Evolutionary conservation across 129 eudicot species (phyloP).

Genomic region (Tanacetum coccineum): DNA sequence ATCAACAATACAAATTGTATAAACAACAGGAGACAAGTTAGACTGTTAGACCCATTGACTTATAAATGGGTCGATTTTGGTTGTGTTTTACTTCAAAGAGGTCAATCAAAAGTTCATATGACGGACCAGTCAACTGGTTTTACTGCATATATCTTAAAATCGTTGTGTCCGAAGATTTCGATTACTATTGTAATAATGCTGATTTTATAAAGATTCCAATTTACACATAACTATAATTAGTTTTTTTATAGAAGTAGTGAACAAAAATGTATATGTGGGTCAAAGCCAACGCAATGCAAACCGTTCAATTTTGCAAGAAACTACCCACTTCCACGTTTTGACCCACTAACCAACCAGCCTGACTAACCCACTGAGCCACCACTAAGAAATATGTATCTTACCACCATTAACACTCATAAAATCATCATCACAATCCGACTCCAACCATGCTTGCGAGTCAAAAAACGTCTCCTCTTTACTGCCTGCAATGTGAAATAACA

Average conservation of each 20-base stretch:
- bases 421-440: conserved; percentile 72
- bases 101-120: no score
- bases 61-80: not conserved
- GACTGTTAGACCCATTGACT: not conserved
- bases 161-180: not conserved
- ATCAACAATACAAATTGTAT: not conserved
- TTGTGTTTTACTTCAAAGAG: not conserved
- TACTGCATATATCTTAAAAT: not conserved
- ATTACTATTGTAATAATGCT: not conserved
- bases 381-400: conserved; percentile 26
- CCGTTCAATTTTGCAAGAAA: no score
- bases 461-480: conserved; percentile 71
- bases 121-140: not conserved
- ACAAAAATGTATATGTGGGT: no score
- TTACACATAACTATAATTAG: no score
- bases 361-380: not conserved
- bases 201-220: no score
- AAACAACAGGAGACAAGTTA: not conserved
- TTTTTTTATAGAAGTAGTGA: no score
- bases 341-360: not conserved
- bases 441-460: conserved; percentile 76
- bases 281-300: no score
- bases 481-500: conserved; percentile 33
- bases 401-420: conserved; percentile 71
- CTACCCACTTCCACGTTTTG: not conserved